phyloP scores from a whole-genome alignment of 306 rosid genomes.

The Trifolium fragiferum region DNA sequence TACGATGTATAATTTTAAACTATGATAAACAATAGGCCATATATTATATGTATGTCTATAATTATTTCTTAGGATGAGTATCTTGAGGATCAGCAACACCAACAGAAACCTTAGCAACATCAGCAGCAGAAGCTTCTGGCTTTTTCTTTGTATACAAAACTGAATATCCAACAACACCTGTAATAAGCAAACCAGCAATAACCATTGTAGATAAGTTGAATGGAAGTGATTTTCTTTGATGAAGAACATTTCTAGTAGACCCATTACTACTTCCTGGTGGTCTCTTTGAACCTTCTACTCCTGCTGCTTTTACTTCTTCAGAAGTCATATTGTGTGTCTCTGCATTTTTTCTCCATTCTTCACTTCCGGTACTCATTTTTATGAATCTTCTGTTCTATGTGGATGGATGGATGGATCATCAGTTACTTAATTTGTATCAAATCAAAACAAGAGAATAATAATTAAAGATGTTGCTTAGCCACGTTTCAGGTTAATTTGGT shows the following conservation, averaged over 20 bases:
- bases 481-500: constrained; percentile 7
- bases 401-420: too few relatives aligned
- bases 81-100: constrained; percentile 57
- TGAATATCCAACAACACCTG: constrained; percentile 54
- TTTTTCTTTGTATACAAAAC: constrained; percentile 62
- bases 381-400: not conserved
- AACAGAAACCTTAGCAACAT: constrained; percentile 67
- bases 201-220: constrained; percentile 46
- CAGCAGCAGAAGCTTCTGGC: constrained; percentile 67
- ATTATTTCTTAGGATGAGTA: constrained; percentile 49
- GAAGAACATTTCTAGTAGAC: constrained; percentile 53
- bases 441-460: not conserved
- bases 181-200: constrained; percentile 51
- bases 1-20: too few relatives aligned
- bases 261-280: constrained; percentile 55
- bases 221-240: constrained; percentile 68
- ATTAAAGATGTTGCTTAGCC: not conserved
- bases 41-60: too few relatives aligned
- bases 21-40: too few relatives aligned
- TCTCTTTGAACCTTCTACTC: constrained; percentile 70
- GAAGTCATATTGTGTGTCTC: constrained; percentile 68
- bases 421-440: not conserved
- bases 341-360: constrained; percentile 64
- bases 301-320: constrained; percentile 62
- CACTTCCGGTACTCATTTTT: constrained; percentile 44